phyloP scores from a whole-genome alignment of 495 filamentous ascomycete species.

The Rusavskia elegans region DNA sequence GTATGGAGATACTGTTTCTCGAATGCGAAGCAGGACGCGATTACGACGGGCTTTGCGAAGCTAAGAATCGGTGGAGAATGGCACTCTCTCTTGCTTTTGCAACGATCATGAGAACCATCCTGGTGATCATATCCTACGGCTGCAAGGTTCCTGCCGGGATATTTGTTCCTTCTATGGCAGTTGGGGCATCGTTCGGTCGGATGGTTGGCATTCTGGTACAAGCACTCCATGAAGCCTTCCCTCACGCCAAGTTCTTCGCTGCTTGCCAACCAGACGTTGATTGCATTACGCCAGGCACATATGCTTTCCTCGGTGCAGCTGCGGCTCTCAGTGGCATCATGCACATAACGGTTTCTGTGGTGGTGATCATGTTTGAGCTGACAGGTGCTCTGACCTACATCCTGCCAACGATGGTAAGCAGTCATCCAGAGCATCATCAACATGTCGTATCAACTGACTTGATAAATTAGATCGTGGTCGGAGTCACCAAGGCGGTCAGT shows the following conservation, averaged over 20 bases:
- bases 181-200: constrained; percentile 85
- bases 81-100: constrained; percentile 65
- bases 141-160: constrained; percentile 97
- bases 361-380: constrained; percentile 97
- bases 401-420: constrained; percentile 72
- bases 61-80: constrained; percentile 57
- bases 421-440: background rate
- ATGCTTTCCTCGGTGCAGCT: constrained; percentile 84
- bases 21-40: constrained; percentile 91
- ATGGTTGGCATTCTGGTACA: constrained; percentile 92
- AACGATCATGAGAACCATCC: constrained; percentile 60
- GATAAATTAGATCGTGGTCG: constrained; percentile 61
- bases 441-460: background rate
- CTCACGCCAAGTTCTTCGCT: constrained; percentile 68
- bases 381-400: constrained; percentile 94
- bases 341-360: constrained; percentile 92
- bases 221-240: constrained; percentile 69
- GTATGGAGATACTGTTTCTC: constrained; percentile 92
- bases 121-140: constrained; percentile 94
- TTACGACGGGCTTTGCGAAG: constrained; percentile 82
- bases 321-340: constrained; percentile 97
- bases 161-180: constrained; percentile 95
- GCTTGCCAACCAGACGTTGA: constrained; percentile 82
- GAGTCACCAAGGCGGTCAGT: constrained; percentile 86
- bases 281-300: constrained; percentile 92